Evolutionary conservation across 2,329 filamentous ascomycete genomes (phyloP).

Genomic region (Pestalotiopsis sp.): DNA sequence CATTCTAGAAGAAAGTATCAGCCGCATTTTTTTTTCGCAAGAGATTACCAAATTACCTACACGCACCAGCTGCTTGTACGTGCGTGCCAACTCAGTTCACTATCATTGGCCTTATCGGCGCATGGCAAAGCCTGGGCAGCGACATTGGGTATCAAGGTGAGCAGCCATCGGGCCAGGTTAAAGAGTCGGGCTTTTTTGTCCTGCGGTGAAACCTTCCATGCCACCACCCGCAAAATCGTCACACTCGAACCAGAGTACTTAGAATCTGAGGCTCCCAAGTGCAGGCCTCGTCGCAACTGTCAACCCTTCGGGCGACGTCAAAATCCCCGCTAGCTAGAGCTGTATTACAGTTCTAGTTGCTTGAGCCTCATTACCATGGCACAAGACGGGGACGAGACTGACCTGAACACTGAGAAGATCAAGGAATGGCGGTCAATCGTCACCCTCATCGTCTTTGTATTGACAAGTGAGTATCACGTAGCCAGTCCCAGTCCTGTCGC

Average conservation of each 20-base stretch:
- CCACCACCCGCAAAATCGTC: not conserved
- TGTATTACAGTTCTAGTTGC: not conserved
- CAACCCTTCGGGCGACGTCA: not conserved
- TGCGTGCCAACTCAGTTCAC: too few relatives aligned
- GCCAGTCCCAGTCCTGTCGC: not conserved
- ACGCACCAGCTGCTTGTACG: too few relatives aligned
- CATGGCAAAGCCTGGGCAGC: too few relatives aligned
- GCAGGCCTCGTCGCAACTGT: not conserved
- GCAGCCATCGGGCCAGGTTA: too few relatives aligned
- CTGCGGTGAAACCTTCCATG: not conserved
- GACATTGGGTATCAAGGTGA: too few relatives aligned
- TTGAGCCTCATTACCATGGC: slow-evolving; percentile 17
- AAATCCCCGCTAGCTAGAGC: not conserved
- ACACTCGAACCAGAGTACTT: not conserved
- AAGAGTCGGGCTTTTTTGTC: too few relatives aligned
- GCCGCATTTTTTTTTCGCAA: too few relatives aligned
- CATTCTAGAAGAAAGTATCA: too few relatives aligned
- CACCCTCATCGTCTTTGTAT: slow-evolving; percentile 68
- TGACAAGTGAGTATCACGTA: slow-evolving; percentile 63
- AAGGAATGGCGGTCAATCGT: slow-evolving; percentile 70
- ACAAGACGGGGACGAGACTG: slow-evolving; percentile 20
- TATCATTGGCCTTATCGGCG: too few relatives aligned
- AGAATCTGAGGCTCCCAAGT: not conserved
- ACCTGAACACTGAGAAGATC: slow-evolving; percentile 58
- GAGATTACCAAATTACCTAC: too few relatives aligned